These are phyloP conservation scores for Saprolegnia parasitica DNA, from an alignment of 352 stramenopile species.

Conservation along the genomic window DNA sequence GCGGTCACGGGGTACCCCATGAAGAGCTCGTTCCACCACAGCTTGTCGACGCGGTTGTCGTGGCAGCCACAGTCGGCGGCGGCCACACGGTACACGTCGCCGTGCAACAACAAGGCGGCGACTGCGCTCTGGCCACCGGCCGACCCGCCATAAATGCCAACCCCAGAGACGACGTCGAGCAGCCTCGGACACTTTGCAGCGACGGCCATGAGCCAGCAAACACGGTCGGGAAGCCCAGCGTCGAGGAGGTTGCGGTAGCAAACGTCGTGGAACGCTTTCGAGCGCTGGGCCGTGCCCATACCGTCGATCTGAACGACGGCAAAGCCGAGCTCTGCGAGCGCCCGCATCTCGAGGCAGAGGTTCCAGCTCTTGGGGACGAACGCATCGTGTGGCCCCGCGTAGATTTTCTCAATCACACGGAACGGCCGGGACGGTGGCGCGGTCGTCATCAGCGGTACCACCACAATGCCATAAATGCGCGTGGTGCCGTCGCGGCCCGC, in stretches of 20 bases:
- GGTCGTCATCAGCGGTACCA: background rate
- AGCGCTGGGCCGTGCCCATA: constrained; percentile 22
- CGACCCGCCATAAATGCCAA: constrained; percentile 27
- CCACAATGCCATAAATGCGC: constrained; percentile 22
- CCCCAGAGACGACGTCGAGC: background rate
- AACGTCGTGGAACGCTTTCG: constrained; percentile 26
- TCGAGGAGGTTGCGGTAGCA: constrained; percentile 18
- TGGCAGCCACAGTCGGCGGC: constrained; percentile 26
- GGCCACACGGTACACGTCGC: constrained; percentile 16
- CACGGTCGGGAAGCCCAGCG: constrained; percentile 15
- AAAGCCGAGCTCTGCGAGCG: constrained; percentile 22
- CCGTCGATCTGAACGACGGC: constrained; percentile 24
- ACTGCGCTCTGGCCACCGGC: constrained; percentile 21
- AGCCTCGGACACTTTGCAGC: background rate
- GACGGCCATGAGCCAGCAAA: constrained; percentile 13
- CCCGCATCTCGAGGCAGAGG: constrained; percentile 4
- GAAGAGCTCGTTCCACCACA: constrained; percentile 28
- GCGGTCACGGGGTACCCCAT: constrained; percentile 7
- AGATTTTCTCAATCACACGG: constrained; percentile 13
- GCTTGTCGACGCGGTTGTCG: constrained; percentile 28
- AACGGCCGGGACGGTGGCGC: background rate
- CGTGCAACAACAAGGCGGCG: constrained; percentile 2
- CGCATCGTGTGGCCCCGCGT: constrained; percentile 12
- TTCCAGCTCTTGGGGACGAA: constrained; percentile 8
- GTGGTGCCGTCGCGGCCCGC: constrained; percentile 11